Percentiles rank a stretch among this genome's conserved stretches.
Evolutionary conservation across 176 grass and related monocot genomes (phyloP).

Genomic region (Ananas comosus): DNA sequence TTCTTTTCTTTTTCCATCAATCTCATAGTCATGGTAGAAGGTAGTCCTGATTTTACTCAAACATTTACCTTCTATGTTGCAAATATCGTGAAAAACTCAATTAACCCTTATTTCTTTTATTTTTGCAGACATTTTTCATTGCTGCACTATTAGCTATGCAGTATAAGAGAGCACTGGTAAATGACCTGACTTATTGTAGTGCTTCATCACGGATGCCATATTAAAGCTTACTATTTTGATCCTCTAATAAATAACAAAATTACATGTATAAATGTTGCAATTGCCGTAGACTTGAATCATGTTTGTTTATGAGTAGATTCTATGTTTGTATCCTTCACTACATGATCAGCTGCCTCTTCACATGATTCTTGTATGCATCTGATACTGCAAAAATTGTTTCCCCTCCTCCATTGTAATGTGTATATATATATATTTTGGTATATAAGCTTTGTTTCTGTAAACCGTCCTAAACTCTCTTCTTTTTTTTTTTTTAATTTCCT

Average conservation of each 20-base stretch:
- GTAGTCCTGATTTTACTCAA: neutral
- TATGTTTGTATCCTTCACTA: too few relatives aligned
- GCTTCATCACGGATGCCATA: neutral
- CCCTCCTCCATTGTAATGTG: neutral
- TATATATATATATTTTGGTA: neutral
- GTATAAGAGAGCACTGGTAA: constrained; percentile 83
- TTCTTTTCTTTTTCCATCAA: too few relatives aligned
- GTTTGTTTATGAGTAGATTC: neutral
- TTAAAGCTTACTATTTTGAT: too few relatives aligned
- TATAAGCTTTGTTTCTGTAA: too few relatives aligned
- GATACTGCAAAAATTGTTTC: neutral
- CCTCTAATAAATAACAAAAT: neutral
- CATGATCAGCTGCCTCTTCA: neutral
- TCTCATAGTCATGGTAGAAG: neutral
- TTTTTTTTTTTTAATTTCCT: constrained; percentile 11
- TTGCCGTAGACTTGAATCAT: neutral
- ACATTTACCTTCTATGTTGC: neutral
- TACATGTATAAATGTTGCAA: neutral
- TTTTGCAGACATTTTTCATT: constrained; percentile 92
- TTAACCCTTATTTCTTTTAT: constrained; percentile 7
- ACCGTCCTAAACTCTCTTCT: neutral
- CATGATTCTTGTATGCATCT: neutral
- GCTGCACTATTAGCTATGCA: constrained; percentile 90
- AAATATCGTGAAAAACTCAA: neutral
- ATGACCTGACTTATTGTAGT: neutral